Percentiles rank a stretch among this genome's conserved stretches.
These are phyloP conservation scores for Quercus wislizeni DNA, from an alignment of 306 rosid species.

Conservation along the genomic window DNA sequence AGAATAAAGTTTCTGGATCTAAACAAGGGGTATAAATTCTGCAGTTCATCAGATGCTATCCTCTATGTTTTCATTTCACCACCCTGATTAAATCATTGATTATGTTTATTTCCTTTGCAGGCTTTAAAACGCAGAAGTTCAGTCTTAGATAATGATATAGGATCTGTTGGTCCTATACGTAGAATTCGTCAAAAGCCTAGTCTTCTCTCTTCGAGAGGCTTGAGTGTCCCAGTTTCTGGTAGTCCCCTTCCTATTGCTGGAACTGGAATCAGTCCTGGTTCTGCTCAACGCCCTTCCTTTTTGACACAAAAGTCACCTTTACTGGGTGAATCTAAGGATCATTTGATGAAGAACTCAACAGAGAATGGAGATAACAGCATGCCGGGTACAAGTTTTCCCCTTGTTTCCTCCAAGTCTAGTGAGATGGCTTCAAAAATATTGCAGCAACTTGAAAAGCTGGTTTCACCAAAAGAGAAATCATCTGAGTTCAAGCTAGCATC, in stretches of 20 bases:
- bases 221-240: constrained; percentile 46
- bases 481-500: constrained; percentile 38
- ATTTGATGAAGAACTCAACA: constrained; percentile 30
- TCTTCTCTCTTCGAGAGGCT: constrained; percentile 60
- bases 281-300: constrained; percentile 41
- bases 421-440: constrained; percentile 80
- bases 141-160: constrained; percentile 68
- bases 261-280: constrained; percentile 34
- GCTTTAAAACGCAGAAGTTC: constrained; percentile 64
- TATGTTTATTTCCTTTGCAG: constrained; percentile 35
- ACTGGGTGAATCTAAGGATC: constrained; percentile 33
- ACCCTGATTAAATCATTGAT: constrained; percentile 4
- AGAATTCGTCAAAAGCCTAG: constrained; percentile 75
- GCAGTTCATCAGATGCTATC: constrained; percentile 9
- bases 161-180: constrained; percentile 80
- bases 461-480: constrained; percentile 67
- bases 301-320: constrained; percentile 39
- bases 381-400: constrained; percentile 39
- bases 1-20: constrained; percentile 46
- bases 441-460: constrained; percentile 76
- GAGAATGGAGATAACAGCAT: constrained; percentile 39
- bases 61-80: constrained; percentile 9
- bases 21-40: constrained; percentile 53
- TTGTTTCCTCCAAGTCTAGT: constrained; percentile 62
- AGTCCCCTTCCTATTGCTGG: constrained; percentile 38